phyloP scores from a whole-genome alignment of 2,329 filamentous ascomycete species.

The Leptographium procerum region DNA sequence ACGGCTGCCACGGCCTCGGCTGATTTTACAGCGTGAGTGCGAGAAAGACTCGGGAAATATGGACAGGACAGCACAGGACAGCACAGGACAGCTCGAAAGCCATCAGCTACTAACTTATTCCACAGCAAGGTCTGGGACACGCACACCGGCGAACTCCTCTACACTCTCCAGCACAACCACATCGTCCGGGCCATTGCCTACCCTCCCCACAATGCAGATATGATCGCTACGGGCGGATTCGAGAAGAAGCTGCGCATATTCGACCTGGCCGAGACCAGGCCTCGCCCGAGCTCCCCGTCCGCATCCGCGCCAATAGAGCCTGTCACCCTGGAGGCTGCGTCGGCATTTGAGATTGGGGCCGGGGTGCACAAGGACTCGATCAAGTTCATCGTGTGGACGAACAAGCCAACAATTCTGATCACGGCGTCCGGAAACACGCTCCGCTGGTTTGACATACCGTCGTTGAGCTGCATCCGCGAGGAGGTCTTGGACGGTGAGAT shows the following conservation, averaged over 20 bases:
- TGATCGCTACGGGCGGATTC: conserved; percentile 84
- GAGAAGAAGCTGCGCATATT: conserved; percentile 96
- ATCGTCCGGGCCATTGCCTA: conserved; percentile 93
- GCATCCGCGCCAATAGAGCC: conserved; percentile 22
- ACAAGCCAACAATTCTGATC: conserved; percentile 75
- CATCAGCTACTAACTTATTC: neutral
- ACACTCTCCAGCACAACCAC: conserved; percentile 82
- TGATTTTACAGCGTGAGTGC: conserved; percentile 82
- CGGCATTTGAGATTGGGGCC: conserved; percentile 75
- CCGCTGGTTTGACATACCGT: conserved; percentile 86
- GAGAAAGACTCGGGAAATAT: too few relatives aligned
- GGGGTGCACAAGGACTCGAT: conserved; percentile 79
- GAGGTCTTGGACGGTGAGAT: conserved; percentile 74
- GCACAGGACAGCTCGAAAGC: neutral
- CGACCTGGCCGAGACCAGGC: conserved; percentile 57
- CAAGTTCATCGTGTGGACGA: conserved; percentile 93
- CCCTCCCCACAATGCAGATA: conserved; percentile 66
- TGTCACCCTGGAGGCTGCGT: conserved; percentile 44
- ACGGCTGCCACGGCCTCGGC: conserved; percentile 89
- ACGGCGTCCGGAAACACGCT: conserved; percentile 88
- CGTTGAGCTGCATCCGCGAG: conserved; percentile 62
- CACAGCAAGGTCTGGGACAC: conserved; percentile 92
- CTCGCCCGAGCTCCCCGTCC: conserved; percentile 21
- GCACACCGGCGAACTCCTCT: conserved; percentile 78
- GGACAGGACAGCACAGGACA: too few relatives aligned